These are phyloP conservation scores for Thraustochytrium sp. DNA, from an alignment of 352 stramenopile species.

Conservation along the genomic window DNA sequence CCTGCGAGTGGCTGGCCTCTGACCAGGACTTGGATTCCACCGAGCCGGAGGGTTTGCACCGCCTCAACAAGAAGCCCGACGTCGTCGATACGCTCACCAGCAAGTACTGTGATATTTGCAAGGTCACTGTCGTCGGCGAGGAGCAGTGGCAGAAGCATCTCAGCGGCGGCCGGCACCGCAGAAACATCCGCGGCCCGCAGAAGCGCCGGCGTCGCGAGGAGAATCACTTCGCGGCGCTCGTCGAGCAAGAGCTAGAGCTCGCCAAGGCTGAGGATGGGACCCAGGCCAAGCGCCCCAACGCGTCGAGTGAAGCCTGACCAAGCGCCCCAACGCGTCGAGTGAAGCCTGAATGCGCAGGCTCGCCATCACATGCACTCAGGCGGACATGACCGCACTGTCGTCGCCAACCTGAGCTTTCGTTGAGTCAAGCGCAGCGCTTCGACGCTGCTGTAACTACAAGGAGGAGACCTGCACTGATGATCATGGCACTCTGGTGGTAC, in stretches of 20 bases:
- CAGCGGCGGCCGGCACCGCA: not conserved
- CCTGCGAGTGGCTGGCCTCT: not conserved
- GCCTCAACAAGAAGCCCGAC: not conserved
- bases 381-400: no score
- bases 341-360: no score
- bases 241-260: not conserved
- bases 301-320: no score
- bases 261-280: no score
- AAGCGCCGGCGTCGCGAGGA: not conserved
- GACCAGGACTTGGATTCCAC: not conserved
- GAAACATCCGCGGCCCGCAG: not conserved
- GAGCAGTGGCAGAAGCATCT: not conserved
- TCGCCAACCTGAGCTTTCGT: no score
- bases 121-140: conserved; percentile 13
- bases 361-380: no score
- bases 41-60: not conserved
- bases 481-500: no score
- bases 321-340: no score
- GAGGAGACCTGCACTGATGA: no score
- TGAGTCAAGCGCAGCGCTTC: no score
- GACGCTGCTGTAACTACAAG: no score
- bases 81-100: not conserved
- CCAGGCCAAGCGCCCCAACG: no score
- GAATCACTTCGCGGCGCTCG: not conserved
- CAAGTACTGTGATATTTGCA: conserved; percentile 2